These are phyloP conservation scores for Solanum rostratum DNA, from an alignment of 257 asterid genomes.

Conservation along the genomic window DNA sequence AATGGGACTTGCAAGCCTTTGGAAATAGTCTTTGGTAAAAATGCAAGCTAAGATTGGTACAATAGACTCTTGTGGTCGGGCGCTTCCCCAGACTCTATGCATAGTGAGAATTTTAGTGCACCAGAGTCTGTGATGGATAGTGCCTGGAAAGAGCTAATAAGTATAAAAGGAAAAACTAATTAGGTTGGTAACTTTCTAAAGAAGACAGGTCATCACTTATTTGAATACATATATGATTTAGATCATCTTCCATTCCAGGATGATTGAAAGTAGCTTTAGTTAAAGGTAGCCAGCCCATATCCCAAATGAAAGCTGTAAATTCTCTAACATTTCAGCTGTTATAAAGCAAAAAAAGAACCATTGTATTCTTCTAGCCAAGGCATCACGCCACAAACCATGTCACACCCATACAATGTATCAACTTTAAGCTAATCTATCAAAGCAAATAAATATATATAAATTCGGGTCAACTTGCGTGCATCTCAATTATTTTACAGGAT, in stretches of 20 bases:
- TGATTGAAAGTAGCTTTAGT: background rate
- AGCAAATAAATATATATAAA: background rate
- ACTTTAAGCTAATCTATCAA: background rate
- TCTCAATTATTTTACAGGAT: background rate
- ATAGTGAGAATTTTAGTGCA: too few relatives aligned
- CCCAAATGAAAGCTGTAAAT: background rate
- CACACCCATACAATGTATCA: background rate
- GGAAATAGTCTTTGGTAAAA: too few relatives aligned
- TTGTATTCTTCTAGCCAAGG: background rate
- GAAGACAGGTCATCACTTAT: background rate
- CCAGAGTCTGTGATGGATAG: background rate
- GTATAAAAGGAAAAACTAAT: background rate
- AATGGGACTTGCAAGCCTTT: too few relatives aligned
- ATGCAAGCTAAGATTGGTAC: too few relatives aligned
- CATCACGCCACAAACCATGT: background rate
- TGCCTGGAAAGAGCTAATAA: background rate
- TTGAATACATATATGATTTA: background rate
- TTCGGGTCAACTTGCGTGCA: background rate
- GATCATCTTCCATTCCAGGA: background rate
- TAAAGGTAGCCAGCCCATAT: background rate
- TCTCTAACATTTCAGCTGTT: background rate
- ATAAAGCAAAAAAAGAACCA: background rate
- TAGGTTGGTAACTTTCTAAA: background rate
- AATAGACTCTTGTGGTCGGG: too few relatives aligned
- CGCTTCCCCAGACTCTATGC: too few relatives aligned